These are phyloP conservation scores for Myxozyma udenii DNA, from an alignment of 805 yeast species.

Conservation along the genomic window DNA sequence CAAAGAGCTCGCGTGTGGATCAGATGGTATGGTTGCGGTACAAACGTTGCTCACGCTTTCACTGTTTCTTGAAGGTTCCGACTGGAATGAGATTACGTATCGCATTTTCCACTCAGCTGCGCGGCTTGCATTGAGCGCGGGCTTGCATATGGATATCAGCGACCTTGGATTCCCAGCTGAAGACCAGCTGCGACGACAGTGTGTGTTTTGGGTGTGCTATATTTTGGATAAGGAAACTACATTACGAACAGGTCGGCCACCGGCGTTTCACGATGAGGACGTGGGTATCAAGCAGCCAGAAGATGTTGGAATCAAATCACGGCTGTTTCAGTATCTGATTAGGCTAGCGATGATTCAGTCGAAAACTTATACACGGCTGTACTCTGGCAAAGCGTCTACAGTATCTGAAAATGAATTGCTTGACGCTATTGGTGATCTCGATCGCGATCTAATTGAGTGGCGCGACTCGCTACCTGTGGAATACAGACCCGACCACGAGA, in stretches of 20 bases:
- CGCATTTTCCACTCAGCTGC: slow-evolving; percentile 19
- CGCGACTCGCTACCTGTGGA: slow-evolving; percentile 29
- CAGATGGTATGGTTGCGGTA: slow-evolving; percentile 21
- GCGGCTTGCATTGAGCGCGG: slow-evolving; percentile 30
- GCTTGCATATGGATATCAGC: slow-evolving; percentile 25
- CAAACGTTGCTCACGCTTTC: slow-evolving; percentile 20
- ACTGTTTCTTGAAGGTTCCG: slow-evolving; percentile 20
- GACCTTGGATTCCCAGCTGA: slow-evolving; percentile 14
- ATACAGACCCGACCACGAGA: slow-evolving; percentile 31
- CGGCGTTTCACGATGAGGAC: slow-evolving; percentile 25
- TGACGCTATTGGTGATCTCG: slow-evolving; percentile 30
- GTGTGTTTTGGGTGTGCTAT: slow-evolving; percentile 31
- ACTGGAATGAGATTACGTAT: slow-evolving; percentile 17
- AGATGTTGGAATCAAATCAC: neutral
- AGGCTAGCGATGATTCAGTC: slow-evolving; percentile 20
- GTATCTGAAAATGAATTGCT: slow-evolving; percentile 24
- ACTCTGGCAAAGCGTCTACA: slow-evolving; percentile 18
- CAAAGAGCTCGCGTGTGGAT: slow-evolving; percentile 9
- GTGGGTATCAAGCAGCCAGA: slow-evolving; percentile 7
- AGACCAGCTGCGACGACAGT: slow-evolving; percentile 18
- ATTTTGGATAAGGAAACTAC: slow-evolving; percentile 25
- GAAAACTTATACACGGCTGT: slow-evolving; percentile 22
- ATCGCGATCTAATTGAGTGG: slow-evolving; percentile 30
- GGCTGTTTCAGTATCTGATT: slow-evolving; percentile 7
- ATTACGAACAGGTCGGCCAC: slow-evolving; percentile 29